phyloP scores from a whole-genome alignment of 306 rosid species.

The Luffa acutangula region DNA sequence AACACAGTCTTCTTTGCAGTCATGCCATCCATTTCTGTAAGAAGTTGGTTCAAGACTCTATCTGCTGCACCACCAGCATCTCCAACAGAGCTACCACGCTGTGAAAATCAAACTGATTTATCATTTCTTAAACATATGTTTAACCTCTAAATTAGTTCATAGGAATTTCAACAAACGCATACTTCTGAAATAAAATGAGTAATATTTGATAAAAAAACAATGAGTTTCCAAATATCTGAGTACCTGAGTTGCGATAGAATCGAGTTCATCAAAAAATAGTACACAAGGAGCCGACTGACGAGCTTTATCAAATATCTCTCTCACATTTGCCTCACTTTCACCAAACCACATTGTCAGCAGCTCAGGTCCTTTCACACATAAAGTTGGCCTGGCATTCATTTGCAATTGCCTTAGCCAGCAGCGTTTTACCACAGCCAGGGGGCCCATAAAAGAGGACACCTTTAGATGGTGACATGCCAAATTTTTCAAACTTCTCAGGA shows the following conservation, averaged over 20 bases:
- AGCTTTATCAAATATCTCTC: constrained; percentile 67
- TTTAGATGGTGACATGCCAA: constrained; percentile 74
- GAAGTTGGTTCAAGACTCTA: constrained; percentile 64
- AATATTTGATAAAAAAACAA: neutral
- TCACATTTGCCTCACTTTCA: constrained; percentile 64
- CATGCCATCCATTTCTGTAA: constrained; percentile 78
- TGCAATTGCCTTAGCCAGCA: constrained; percentile 62
- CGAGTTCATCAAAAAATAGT: constrained; percentile 69
- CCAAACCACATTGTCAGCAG: constrained; percentile 73
- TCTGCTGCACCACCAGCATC: constrained; percentile 71
- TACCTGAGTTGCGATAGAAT: constrained; percentile 67
- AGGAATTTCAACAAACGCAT: neutral
- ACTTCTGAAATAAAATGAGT: neutral
- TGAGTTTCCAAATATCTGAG: neutral
- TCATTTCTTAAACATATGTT: too few species aligned
- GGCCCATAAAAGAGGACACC: constrained; percentile 69
- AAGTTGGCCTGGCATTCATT: constrained; percentile 67
- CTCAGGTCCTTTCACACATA: constrained; percentile 64
- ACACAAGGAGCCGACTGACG: constrained; percentile 68
- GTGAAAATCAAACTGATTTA: constrained; percentile 5
- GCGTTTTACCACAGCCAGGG: constrained; percentile 65
- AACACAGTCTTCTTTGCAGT: constrained; percentile 59
- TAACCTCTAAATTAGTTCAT: neutral
- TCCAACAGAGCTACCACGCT: constrained; percentile 52
- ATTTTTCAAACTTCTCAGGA: constrained; percentile 71